Conservation (phyloP, 768 basidiomycete genomes). For the Hygrophorus pudorinus region DNA sequence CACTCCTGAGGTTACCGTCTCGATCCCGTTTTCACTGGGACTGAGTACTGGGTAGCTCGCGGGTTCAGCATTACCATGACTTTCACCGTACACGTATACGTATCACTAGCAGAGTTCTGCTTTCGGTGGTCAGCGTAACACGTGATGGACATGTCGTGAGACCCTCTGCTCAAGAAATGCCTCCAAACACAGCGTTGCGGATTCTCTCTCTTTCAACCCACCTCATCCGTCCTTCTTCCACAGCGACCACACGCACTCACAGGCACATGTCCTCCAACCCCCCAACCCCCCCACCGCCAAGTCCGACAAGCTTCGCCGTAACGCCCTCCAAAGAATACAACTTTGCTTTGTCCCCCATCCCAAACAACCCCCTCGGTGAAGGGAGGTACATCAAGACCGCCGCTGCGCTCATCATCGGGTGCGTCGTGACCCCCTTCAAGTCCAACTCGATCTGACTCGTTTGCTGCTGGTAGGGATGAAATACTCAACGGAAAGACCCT, state of each 20-base stretch:
- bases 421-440: slow-evolving; percentile 11
- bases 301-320: slow-evolving; percentile 1
- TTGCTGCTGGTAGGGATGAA: slow-evolving; percentile 61
- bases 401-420: slow-evolving; percentile 73
- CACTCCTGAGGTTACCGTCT: no score
- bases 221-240: slow-evolving; percentile 2
- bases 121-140: background rate
- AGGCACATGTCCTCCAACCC: slow-evolving; percentile 2
- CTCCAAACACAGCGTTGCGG: slow-evolving; percentile 4
- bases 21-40: no score
- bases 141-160: background rate
- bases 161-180: background rate
- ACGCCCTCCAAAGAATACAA: slow-evolving; percentile 3
- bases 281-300: background rate
- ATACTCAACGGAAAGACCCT: slow-evolving; percentile 88
- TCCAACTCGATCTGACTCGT: background rate
- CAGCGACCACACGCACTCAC: background rate
- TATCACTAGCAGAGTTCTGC: no score
- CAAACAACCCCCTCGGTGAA: slow-evolving; percentile 58
- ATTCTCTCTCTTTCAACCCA: slow-evolving; percentile 9
- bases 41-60: no score
- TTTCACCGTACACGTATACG: no score
- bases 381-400: slow-evolving; percentile 65
- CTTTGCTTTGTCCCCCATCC: slow-evolving; percentile 48
- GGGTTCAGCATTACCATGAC: no score